phyloP scores from a whole-genome alignment of 2,329 filamentous ascomycete genomes.

The Phoma sp. region DNA sequence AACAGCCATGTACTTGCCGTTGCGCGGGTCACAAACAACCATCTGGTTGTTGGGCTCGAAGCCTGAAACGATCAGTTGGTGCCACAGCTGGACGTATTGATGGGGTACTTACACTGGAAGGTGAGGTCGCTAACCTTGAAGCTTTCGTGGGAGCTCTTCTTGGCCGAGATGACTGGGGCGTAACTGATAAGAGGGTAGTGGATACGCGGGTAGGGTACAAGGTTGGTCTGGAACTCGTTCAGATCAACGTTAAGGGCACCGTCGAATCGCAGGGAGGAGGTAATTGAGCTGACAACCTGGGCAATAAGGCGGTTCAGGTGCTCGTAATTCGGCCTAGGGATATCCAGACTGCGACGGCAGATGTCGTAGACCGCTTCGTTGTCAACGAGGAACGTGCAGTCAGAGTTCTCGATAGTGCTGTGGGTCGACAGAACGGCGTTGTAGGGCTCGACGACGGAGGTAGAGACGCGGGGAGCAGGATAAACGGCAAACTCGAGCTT shows the following conservation, averaged over 20 bases:
- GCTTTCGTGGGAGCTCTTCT: conserved; percentile 83
- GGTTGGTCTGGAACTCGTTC: conserved; percentile 80
- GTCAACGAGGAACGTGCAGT: conserved; percentile 78
- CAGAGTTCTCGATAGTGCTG: conserved; percentile 79
- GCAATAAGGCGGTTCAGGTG: conserved; percentile 76
- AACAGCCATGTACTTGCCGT: conserved; percentile 79
- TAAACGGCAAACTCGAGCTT: conserved; percentile 79
- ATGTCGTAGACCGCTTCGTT: conserved; percentile 80
- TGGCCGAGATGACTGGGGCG: conserved; percentile 72
- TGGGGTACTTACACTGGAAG: conserved; percentile 65
- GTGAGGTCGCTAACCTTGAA: conserved; percentile 83
- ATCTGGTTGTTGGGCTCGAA: conserved; percentile 82
- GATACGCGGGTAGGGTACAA: conserved; percentile 76
- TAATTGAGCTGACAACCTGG: conserved; percentile 77
- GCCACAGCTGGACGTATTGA: neutral
- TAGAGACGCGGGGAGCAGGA: conserved; percentile 72
- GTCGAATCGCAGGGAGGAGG: conserved; percentile 74
- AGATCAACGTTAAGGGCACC: conserved; percentile 76
- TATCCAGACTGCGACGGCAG: conserved; percentile 74
- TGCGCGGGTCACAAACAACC: conserved; percentile 76
- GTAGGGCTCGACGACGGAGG: conserved; percentile 75
- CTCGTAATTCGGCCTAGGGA: conserved; percentile 72
- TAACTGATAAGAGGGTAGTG: conserved; percentile 78
- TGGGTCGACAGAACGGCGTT: conserved; percentile 76
- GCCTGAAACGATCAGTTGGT: conserved; percentile 55